A percentile compares a stretch with the other conserved stretches of the same genome.
Evolutionary conservation across 768 basidiomycete genomes (phyloP).

Genomic region (Suillus hirtellus): DNA sequence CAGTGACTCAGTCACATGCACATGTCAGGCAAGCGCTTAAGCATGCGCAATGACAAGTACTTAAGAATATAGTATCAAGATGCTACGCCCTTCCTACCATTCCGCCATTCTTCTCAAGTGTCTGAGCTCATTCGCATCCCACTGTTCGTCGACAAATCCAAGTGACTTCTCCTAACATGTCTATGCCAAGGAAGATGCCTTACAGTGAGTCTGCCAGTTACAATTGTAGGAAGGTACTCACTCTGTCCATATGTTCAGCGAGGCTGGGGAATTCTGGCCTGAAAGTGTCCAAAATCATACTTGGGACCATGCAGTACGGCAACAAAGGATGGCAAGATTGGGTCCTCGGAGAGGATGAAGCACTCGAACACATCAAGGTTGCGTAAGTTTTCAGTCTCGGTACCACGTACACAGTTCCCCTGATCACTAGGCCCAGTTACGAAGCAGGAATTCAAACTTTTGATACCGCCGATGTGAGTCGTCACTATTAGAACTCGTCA

Average conservation of each 20-base stretch:
- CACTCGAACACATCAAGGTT: conserved; percentile 45
- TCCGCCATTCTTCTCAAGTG: neutral
- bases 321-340: conserved; percentile 52
- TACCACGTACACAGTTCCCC: neutral
- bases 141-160: neutral
- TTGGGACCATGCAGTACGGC: conserved; percentile 51
- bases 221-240: neutral
- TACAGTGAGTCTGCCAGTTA: conserved; percentile 29
- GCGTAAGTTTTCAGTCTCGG: conserved; percentile 36
- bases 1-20: conserved; percentile 1
- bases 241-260: conserved; percentile 24
- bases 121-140: neutral
- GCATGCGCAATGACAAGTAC: neutral
- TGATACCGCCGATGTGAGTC: conserved; percentile 35
- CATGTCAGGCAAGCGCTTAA: neutral
- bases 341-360: conserved; percentile 49
- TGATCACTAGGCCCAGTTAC: conserved; percentile 24
- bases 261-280: conserved; percentile 49
- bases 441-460: conserved; percentile 38
- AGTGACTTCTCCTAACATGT: conserved; percentile 15
- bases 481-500: neutral
- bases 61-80: neutral
- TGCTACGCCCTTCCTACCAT: neutral
- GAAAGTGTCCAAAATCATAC: conserved; percentile 51
- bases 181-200: conserved; percentile 27